Base-by-base conservation (phyloP, 371 early-diverging fungal species). In the Cokeromyces recurvatus region DNA sequence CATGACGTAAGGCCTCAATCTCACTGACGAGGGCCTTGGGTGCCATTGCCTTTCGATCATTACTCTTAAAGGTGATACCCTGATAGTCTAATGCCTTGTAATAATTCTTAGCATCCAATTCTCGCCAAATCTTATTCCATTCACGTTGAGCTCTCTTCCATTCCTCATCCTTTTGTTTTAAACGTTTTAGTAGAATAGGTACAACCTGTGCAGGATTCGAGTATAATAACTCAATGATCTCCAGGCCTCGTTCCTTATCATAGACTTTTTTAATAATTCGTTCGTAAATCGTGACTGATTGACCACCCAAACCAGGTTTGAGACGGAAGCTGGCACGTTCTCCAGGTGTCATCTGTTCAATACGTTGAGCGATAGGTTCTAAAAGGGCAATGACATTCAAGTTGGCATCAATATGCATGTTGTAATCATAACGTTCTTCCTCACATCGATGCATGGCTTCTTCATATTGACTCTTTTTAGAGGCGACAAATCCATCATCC, bases 81-180 rank as follows among this genome's bases (percentile, higher is more conserved):
- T 92, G 91, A 57, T 95, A 91, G 68, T 99, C 99, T 35, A 99
- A 74, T 1, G 99, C 88, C 55, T 94, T 92, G 66, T 93, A 94
- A 76, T 89, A 97, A 79, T 97, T 98, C 60, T 91, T 92, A 39
- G 84, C 75, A 38, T 96, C 93, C 36, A 85, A 65, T 51, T 97
- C 95, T 27, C 95, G 82, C 99, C 99, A 99, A 4, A 95, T 79
- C 62, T 94, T 95, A 66, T 89, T 86, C 85, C 89, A 93, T 51
- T 94, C 91, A 40, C 91, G 82, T 79, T 94, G 59, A 1, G 53
- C 62, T 15, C 59, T 55, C 24, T 90, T 84, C 94, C 97, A 97
- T 62, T 97, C 97, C 59, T 95, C 92, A 60, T 97, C 97, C 62
- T 97, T 97, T 45, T 89, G 89, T 69, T 94, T 91, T 14, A 99